Percentiles rank a stretch among this genome's conserved stretches.
Evolutionary conservation across 2,329 filamentous ascomycete species (phyloP).

Genomic region (Epichloe scottii): DNA sequence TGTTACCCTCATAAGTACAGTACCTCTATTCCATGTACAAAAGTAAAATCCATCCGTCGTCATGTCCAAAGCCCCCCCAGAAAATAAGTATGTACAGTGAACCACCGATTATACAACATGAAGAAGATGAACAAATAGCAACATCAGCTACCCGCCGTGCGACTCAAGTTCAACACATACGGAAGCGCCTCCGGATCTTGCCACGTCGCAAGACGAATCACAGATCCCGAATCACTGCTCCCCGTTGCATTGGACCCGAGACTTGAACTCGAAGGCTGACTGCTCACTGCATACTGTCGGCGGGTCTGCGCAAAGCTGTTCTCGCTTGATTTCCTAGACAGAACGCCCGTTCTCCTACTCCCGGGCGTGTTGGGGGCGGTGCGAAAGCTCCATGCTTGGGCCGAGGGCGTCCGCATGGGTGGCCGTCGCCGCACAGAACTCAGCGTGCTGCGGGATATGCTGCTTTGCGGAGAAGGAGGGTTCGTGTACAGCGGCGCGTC

Average conservation of each 20-base stretch:
- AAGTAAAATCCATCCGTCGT: background rate
- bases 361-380: slow-evolving; percentile 43
- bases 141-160: slow-evolving; percentile 12
- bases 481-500: slow-evolving; percentile 31
- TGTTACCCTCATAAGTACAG: background rate
- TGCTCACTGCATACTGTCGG: slow-evolving; percentile 25
- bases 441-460: slow-evolving; percentile 19
- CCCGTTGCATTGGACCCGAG: slow-evolving; percentile 24
- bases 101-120: background rate
- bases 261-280: slow-evolving; percentile 27
- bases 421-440: slow-evolving; percentile 16
- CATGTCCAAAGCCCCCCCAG: too few relatives aligned
- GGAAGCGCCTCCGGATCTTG: slow-evolving; percentile 21
- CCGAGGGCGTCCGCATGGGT: slow-evolving; percentile 27
- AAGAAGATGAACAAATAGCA: too few relatives aligned
- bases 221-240: slow-evolving; percentile 25
- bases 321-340: slow-evolving; percentile 25
- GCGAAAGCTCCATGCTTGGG: slow-evolving; percentile 32
- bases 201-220: slow-evolving; percentile 34
- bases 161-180: slow-evolving; percentile 25
- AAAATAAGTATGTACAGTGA: too few relatives aligned
- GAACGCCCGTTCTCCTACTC: slow-evolving; percentile 25
- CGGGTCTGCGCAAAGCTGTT: slow-evolving; percentile 31
- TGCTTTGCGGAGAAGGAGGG: slow-evolving; percentile 26
- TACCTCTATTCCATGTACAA: background rate